These are phyloP conservation scores for Polytolypa hystricis DNA, from an alignment of 2,329 filamentous ascomycete species.

Conservation along the genomic window DNA sequence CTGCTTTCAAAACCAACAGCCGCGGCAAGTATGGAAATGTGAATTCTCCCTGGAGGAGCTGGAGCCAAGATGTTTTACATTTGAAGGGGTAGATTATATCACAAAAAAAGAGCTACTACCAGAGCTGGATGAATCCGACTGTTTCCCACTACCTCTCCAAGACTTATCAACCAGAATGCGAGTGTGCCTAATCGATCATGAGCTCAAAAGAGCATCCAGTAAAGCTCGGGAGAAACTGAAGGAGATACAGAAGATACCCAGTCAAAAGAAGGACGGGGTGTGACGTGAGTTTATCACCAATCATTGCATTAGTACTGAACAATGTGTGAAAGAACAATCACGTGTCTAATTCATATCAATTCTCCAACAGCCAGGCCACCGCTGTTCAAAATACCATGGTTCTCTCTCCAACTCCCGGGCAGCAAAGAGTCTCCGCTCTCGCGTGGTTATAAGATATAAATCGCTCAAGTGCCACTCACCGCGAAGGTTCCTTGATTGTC, in stretches of 20 bases:
- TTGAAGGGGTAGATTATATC: conserved; percentile 5
- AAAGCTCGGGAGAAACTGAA: conserved; percentile 4
- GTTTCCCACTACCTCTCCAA: conserved; percentile 5
- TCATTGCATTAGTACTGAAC: neutral
- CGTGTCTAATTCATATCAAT: no score
- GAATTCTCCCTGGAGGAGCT: conserved; percentile 7
- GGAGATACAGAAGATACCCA: conserved; percentile 3
- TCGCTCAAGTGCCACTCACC: conserved; percentile 3
- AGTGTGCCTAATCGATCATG: conserved; percentile 1
- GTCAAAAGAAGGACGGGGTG: conserved; percentile 1
- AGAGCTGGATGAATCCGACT: conserved; percentile 7
- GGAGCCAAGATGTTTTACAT: conserved; percentile 4
- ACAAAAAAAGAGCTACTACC: conserved; percentile 7
- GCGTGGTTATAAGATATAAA: conserved; percentile 3
- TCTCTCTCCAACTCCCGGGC: no score
- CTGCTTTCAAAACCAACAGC: conserved; percentile 7
- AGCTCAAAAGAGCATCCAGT: conserved; percentile 7
- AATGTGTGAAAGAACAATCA: no score
- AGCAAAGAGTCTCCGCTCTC: no score
- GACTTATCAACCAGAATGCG: conserved; percentile 6
- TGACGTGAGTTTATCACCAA: neutral
- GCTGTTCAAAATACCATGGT: no score
- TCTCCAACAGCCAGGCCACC: conserved; percentile 1
- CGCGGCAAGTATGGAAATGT: conserved; percentile 7
- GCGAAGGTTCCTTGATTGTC: no score